Base-by-base conservation (phyloP, 106 monocot genomes). In the Acorus calamus region DNA sequence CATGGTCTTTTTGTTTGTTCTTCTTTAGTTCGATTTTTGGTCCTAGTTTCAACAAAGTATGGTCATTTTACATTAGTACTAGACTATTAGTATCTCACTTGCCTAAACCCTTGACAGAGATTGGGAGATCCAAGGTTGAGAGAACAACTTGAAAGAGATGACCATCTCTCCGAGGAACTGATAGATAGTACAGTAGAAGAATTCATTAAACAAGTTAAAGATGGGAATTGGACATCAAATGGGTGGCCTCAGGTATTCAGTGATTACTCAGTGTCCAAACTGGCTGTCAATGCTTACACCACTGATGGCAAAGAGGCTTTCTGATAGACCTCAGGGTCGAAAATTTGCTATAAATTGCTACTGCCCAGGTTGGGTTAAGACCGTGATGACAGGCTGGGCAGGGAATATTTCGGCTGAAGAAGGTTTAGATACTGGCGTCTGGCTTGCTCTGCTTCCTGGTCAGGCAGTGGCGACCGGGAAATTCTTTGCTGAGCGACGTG, bases 341-440 rank as follows among this genome's bases (percentile, higher is more conserved):
- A 90, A 73, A 62, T 79, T 98, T 10, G 70, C 72, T 67, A 65
- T 92, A 45, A 98, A 91, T 64, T 92, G 83, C 63, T 92, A 79
- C 55, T 98, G 98, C 68, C 98, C 91, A 2, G 98, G 98, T 4
- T 98, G 91, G 92, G 92, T 88, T 46, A 98, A 77, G 78, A 98
- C 98, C 52, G 76, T 78, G 55, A 92, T 98, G 98, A 98, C 91
- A 49, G 79, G 77, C 14, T 92, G 92, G 85, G 75, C 63, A 68
- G 92, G 98, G n/a, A 92, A 88, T 52, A 71, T 73, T 60, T 72
- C 82, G 5, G 54, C 85, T 3, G 91, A 85, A 46, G 88, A 88
- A 73, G 91, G 72, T 10, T 91, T 88, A 7, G 98, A 98, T 57
- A 92, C 92, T 59, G 92, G 83, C 6, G 85, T 85, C 6, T 88